Evolutionary conservation across 2,329 filamentous ascomycete species (phyloP), one percentile per base, ranked within the genome.

Genomic region (Alternaria rosae): DNA sequence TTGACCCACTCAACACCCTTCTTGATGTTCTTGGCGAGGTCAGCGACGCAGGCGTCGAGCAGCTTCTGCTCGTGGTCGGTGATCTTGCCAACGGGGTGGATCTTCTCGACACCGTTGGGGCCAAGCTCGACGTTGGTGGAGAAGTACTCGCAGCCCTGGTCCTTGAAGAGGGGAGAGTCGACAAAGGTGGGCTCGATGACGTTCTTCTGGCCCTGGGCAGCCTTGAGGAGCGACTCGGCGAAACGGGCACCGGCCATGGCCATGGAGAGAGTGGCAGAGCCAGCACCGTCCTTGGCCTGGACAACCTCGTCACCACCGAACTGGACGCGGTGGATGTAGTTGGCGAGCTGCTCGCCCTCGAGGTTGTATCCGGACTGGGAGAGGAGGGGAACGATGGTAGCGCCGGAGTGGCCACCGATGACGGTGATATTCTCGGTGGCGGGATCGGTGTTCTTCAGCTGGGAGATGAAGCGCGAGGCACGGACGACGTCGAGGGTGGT

Each of bases 251-350:
- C 94, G 72, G 94, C 94, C 89, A 97, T 94, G 78, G 94, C 94
- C 94, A 99, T 99, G 85, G 93, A 97, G 75, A 98, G 92, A 69
- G 94, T 98, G 80, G 94, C 94, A 73, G 93, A 97, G 76, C 94
- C 94, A 78, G 94, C 93, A 83, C 94, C 95, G 80, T 94, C 94
- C 92, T 98, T 98, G 84, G 94, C 95, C 89, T 97, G 89, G 85
- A 98, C 94, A 73, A 98, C 94, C 90, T 98, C 94, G 82, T 98
- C 94, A 87, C 94, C 94, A 83, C 95, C 94, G 82, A 98, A 98
- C 86, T 98, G 94, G 78, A 98, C 95, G 82, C 95, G 94, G 83
- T 94, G 89, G 84, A 98, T 86, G 77, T 98, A 92, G 66, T 87
- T 87, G 70, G 89, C 88, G 65, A 88, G 87, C 78, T 89, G 85